A percentile compares a stretch with the other conserved stretches of the same genome.
Conservation (phyloP, 768 basidiomycete species). For the Cyclocybe cylindracea region DNA sequence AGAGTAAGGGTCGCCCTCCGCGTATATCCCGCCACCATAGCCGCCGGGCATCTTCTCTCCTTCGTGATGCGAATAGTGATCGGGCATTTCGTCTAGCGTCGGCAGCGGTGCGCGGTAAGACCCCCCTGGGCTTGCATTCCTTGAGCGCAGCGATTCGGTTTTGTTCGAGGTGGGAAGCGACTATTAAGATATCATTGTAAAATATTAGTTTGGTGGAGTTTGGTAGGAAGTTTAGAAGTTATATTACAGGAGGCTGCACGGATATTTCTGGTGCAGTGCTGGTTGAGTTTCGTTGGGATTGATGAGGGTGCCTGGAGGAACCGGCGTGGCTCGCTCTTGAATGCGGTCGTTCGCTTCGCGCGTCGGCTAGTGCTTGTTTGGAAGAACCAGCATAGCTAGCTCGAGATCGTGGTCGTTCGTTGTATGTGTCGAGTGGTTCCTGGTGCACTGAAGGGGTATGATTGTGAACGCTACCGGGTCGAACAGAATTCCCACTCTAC, state of each 20-base stretch:
- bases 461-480: neutral
- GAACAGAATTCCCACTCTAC: constrained; percentile 19
- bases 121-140: constrained; percentile 10
- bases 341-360: constrained; percentile 1
- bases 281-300: constrained; percentile 5
- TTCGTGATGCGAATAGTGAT: neutral
- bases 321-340: constrained; percentile 3
- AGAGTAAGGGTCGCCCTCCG: too few species aligned
- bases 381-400: constrained; percentile 26
- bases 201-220: constrained; percentile 2
- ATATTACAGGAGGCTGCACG: constrained; percentile 37
- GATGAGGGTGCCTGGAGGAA: neutral
- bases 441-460: constrained; percentile 8
- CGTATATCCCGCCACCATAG: neutral
- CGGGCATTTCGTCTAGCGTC: neutral
- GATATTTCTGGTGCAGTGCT: constrained; percentile 31
- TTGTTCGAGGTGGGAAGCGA: constrained; percentile 24
- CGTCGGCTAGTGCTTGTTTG: neutral
- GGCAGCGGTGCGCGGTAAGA: constrained; percentile 3
- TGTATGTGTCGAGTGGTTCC: constrained; percentile 15
- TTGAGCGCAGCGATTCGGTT: constrained; percentile 11
- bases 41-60: constrained; percentile 15
- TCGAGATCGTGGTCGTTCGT: constrained; percentile 19
- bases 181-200: constrained; percentile 9
- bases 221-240: constrained; percentile 7